phyloP scores from a whole-genome alignment of 108 stramenopile genomes.

The Skeletonema grethae region DNA sequence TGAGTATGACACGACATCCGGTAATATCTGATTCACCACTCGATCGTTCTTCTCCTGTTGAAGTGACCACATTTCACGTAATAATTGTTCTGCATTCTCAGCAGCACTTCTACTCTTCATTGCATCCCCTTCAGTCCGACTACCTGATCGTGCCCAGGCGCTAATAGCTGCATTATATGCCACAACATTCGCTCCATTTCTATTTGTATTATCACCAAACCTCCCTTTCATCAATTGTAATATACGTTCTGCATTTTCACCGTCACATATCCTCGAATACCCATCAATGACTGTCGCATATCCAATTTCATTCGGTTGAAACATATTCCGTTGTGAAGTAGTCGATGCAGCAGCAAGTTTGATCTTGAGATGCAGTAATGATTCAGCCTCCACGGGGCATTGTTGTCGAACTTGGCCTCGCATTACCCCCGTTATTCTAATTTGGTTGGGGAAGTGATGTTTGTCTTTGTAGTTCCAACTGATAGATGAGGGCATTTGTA shows the following conservation, averaged over 20 bases:
- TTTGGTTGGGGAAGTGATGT: constrained; percentile 42
- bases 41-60: not conserved
- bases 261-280: constrained; percentile 30
- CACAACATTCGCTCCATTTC: constrained; percentile 31
- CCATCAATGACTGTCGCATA: constrained; percentile 40
- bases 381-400: constrained; percentile 21
- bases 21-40: not conserved
- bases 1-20: constrained; percentile 36
- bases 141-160: constrained; percentile 36
- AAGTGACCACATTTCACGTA: constrained; percentile 40
- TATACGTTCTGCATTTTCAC: constrained; percentile 39
- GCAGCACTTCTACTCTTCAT: constrained; percentile 26
- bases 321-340: not conserved
- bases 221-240: constrained; percentile 30
- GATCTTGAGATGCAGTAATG: constrained; percentile 32
- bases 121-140: not conserved
- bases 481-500: constrained; percentile 4
- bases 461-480: constrained; percentile 27
- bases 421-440: constrained; percentile 46
- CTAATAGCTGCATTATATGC: constrained; percentile 40
- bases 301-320: constrained; percentile 38
- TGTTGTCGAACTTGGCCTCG: constrained; percentile 28
- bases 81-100: constrained; percentile 37
- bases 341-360: constrained; percentile 10
- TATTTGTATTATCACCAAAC: not conserved